Conservation (phyloP, 768 basidiomycete species). For the Lentinula boryana region DNA sequence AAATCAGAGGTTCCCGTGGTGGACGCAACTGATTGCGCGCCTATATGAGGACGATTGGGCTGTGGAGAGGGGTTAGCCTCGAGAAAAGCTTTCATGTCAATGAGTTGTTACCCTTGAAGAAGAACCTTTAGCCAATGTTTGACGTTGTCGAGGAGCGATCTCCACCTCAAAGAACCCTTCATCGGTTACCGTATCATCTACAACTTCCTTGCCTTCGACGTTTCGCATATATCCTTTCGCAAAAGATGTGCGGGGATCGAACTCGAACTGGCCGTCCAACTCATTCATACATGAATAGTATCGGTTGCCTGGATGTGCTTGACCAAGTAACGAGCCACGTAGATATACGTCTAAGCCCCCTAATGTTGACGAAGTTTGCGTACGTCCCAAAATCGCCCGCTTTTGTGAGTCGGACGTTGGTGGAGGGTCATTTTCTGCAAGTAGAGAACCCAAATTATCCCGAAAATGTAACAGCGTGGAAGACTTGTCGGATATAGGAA, state of each 20-base stretch:
- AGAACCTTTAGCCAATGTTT: not conserved
- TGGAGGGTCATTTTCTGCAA: not conserved
- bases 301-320: constrained; percentile 20
- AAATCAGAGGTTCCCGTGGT: not conserved
- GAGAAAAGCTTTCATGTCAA: not conserved
- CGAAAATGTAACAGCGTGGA: constrained; percentile 21
- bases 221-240: constrained; percentile 8
- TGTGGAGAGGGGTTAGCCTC: not conserved
- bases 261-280: constrained; percentile 15
- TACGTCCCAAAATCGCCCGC: constrained; percentile 9
- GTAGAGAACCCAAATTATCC: constrained; percentile 15
- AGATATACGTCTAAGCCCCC: constrained; percentile 31
- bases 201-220: not conserved
- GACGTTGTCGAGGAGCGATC: not conserved
- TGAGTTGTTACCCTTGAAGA: not conserved
- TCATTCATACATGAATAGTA: constrained; percentile 22
- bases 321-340: constrained; percentile 21
- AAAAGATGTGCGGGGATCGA: constrained; percentile 17
- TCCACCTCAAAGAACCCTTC: constrained; percentile 12
- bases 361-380: constrained; percentile 32
- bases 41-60: not conserved
- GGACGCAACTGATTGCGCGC: not conserved
- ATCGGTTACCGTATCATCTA: constrained; percentile 9
- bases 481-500: constrained; percentile 15
- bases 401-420: not conserved